Base-by-base conservation (phyloP, 495 filamentous ascomycete species). In the Wilcoxina mikolae region DNA sequence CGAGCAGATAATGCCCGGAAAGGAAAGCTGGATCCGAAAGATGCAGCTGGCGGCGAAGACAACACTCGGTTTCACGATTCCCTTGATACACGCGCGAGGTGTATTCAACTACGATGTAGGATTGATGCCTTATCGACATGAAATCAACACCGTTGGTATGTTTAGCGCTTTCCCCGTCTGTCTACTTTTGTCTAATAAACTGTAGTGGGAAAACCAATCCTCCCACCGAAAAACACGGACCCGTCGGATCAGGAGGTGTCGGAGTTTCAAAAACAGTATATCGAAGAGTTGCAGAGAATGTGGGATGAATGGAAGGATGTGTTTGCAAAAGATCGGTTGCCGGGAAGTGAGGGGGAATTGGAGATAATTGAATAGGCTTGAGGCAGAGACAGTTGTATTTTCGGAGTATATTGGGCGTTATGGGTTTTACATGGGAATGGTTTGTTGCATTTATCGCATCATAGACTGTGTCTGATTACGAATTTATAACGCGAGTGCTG, bases 21-120 rank as follows among this genome's bases (percentile, higher is more conserved):
- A 73, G 24, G 86, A 91, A 60, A 86, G 88, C 1, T 59, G 72
- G 5, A 76, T 95, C 54, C 80, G 87, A 67, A 78, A 76, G 64
- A 57, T 82, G 17, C 91, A 98, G 68, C 77, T 91, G 71, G 68
- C 81, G 11, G 71, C 91, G 26, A 90, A 96, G 71, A 80, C 79
- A 54, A 70, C 82, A 1, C 73, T 91, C 68, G 91, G 91, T n/a
- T 98, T 95, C 61, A 96, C 91, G 0, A 73, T 96, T 2, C 91
- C 91, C 2, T 69, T 95, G 26, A 80, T 95, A 54, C 89, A 94
- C 69, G 89, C 88, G 1, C 67, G 87, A 15, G 91, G 91, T 1
- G 82, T 96, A 7, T 95, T 96, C 68, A 98, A 98, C 64, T 96
- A 98, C 58, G 91, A 98, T 66, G 85, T 95, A 0, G 91, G 91